Evolutionary conservation across 768 basidiomycete species (phyloP), one percentile per base, ranked within the genome.

Genomic region (Termitomyces sp.): DNA sequence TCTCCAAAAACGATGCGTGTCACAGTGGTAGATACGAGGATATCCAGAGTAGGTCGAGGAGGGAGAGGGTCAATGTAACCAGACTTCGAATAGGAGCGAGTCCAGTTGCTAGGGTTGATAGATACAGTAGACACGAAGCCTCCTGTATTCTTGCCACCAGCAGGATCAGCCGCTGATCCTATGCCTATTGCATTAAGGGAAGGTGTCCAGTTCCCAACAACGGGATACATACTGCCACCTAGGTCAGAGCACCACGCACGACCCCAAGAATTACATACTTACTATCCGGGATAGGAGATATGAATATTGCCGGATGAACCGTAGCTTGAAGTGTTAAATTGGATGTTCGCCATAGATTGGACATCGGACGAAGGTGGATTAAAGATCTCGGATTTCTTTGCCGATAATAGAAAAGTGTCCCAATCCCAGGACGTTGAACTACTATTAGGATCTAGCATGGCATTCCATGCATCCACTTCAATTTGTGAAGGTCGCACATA

Each of bases 71-170:
- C 86, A 60, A 81, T 76, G 66, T 82, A 82, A 6, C 74, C 79
- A 0, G 79, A 73, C 54, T 81, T 76, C 4, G 83, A 74, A 68
- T 86, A 86, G 5, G 81, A 83, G 44, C 84, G 78, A 20, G 81
- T 83, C 73, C 80, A 81, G 67, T 83, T 84, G 11, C 72, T 52
- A 1, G 81, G 80, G 68, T 87, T 87, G 64, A 89, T 83, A 7
- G 77, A 73, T 5, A 78, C 78, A 3, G 84, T 76, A 0, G 83
- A 74, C 62, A 87, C 74, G 63, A 80, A 81, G 5, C 73, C 69
- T 54, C 84, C 80, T 64, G 76, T 73, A 56, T 74, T 75, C 22
- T 72, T 61, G 25, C 82, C 82, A 41, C 75, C 73, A 62, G 79
- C 75, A 0, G 81, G 71, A 54, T 79, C 76, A 0, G 70, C 39